A percentile compares a stretch with the other conserved stretches of the same genome.
These are phyloP conservation scores for Amesomyces nigricolor DNA, from an alignment of 2,329 filamentous ascomycete species.

Conservation along the genomic window DNA sequence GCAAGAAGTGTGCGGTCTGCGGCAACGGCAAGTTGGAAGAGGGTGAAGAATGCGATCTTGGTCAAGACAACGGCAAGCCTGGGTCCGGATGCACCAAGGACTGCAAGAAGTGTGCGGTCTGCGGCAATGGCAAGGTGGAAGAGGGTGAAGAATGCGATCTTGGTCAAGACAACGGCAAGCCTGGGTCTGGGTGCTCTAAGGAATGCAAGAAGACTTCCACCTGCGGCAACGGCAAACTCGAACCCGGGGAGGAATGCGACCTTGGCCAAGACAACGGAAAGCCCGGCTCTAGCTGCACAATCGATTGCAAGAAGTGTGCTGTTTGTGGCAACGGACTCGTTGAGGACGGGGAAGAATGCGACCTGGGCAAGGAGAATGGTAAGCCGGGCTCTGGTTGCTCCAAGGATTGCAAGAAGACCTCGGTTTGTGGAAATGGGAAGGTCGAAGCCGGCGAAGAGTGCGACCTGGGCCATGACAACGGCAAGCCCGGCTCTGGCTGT, in stretches of 20 bases:
- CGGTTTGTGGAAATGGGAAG: neutral
- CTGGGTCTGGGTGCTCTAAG: neutral
- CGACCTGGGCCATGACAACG: neutral
- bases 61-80: constrained; percentile 2
- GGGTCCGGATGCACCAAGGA: neutral
- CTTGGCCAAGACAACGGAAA: constrained; percentile 3
- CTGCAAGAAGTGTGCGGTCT: neutral
- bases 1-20: too few relatives aligned
- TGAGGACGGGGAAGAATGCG: neutral
- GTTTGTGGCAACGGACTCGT: neutral
- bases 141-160: constrained; percentile 1
- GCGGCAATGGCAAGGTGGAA: neutral
- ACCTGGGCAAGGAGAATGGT: constrained; percentile 1
- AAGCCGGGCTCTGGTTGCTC: constrained; percentile 6
- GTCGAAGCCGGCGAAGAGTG: neutral
- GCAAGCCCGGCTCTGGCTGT: constrained; percentile 8
- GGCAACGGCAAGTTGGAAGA: too few relatives aligned
- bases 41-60: too few relatives aligned
- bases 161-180: neutral
- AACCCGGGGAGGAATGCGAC: neutral
- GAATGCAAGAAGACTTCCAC: neutral
- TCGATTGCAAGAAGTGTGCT: neutral
- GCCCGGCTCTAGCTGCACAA: constrained; percentile 9
- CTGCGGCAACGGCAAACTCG: constrained; percentile 5
- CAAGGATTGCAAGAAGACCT: neutral